phyloP scores from a whole-genome alignment of 305 asterid species.

The Fraxinus xanthoxyloides region DNA sequence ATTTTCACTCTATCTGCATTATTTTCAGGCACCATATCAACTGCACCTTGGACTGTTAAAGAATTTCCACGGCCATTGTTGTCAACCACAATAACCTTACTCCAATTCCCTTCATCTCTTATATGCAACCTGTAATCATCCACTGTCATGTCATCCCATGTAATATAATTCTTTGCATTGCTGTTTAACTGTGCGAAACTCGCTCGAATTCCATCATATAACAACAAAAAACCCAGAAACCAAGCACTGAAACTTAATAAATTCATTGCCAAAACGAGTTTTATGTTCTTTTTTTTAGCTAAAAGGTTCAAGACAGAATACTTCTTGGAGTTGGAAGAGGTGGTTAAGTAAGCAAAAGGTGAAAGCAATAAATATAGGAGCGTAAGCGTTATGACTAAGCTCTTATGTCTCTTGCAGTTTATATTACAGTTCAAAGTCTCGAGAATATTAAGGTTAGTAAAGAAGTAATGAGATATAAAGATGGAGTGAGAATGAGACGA shows the following conservation, averaged over 20 bases:
- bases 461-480: not conserved
- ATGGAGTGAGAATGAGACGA: not conserved
- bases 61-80: slow-evolving; percentile 52
- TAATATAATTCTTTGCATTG: slow-evolving; percentile 24
- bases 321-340: slow-evolving; percentile 1
- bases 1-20: slow-evolving; percentile 53
- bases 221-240: slow-evolving; percentile 13
- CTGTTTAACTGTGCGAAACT: slow-evolving; percentile 4
- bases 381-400: slow-evolving; percentile 17
- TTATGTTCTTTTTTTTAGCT: not conserved
- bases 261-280: slow-evolving; percentile 24
- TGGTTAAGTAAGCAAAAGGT: slow-evolving; percentile 26
- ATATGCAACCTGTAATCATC: slow-evolving; percentile 14
- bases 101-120: not conserved
- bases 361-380: slow-evolving; percentile 53
- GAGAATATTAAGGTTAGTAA: not conserved
- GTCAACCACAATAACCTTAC: slow-evolving; percentile 43
- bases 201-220: slow-evolving; percentile 5
- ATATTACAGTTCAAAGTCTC: not conserved
- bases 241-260: slow-evolving; percentile 10
- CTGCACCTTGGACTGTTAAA: slow-evolving; percentile 61
- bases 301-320: not conserved
- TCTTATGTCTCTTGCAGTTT: not conserved
- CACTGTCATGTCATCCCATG: slow-evolving; percentile 59
- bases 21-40: slow-evolving; percentile 61